These are phyloP conservation scores for Puccinia novopanici DNA, from an alignment of 1,284 basidiomycete genomes.

Conservation along the genomic window DNA sequence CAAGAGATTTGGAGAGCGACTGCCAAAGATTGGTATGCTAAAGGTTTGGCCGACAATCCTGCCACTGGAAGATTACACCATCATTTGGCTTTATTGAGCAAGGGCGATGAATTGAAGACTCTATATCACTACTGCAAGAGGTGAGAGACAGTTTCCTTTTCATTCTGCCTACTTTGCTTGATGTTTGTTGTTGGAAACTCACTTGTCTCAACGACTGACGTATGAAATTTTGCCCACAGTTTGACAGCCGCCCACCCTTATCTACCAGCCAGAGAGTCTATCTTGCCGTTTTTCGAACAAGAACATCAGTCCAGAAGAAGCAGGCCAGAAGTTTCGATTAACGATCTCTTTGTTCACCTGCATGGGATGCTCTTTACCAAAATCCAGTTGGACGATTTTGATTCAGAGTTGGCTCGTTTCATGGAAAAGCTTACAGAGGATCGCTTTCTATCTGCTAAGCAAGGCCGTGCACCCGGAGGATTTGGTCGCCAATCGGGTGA, in stretches of 20 bases:
- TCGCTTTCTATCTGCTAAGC: constrained; percentile 52
- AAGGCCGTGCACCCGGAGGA: constrained; percentile 15
- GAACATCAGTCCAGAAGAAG: constrained; percentile 62
- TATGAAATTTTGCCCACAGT: constrained; percentile 48
- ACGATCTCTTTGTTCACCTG: constrained; percentile 83
- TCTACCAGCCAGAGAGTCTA: constrained; percentile 78
- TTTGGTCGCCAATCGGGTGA: not conserved
- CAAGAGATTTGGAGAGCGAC: constrained; percentile 87
- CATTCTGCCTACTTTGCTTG: not conserved
- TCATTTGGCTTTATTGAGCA: constrained; percentile 84
- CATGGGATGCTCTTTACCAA: constrained; percentile 96
- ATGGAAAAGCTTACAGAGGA: constrained; percentile 77
- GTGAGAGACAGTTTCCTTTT: constrained; percentile 62
- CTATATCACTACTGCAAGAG: constrained; percentile 96
- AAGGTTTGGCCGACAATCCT: constrained; percentile 81
- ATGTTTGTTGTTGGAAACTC: not conserved
- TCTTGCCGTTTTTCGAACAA: constrained; percentile 77
- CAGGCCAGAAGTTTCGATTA: constrained; percentile 70
- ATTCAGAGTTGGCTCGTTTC: constrained; percentile 75
- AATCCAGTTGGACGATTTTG: constrained; percentile 88
- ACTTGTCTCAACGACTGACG: constrained; percentile 3
- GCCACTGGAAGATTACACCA: constrained; percentile 90
- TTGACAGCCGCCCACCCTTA: constrained; percentile 87
- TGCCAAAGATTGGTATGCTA: constrained; percentile 88
- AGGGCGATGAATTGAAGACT: constrained; percentile 78